Evolutionary conservation across 2,329 filamentous ascomycete genomes (phyloP).

Genomic region (Rhexocercosporidium sp.): DNA sequence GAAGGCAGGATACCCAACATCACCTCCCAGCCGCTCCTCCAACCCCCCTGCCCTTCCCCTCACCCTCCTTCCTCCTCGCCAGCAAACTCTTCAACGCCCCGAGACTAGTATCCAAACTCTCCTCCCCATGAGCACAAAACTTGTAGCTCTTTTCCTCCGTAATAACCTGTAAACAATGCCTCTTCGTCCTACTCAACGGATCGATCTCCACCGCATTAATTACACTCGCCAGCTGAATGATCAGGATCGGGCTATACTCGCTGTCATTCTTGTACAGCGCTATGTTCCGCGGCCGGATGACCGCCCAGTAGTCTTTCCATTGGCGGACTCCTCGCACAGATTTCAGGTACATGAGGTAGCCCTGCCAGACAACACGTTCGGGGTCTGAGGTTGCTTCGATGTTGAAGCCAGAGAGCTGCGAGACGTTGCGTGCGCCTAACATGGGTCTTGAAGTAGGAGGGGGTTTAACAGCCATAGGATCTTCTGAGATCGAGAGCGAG

Average conservation of each 20-base stretch:
- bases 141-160: conserved; percentile 86
- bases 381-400: conserved; percentile 62
- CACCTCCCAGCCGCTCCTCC: not conserved
- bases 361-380: conserved; percentile 92
- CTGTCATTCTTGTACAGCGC: conserved; percentile 91
- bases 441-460: conserved; percentile 41
- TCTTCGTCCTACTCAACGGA: conserved; percentile 82
- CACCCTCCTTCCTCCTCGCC: conserved; percentile 66
- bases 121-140: conserved; percentile 80
- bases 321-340: conserved; percentile 83
- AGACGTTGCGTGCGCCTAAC: conserved; percentile 57
- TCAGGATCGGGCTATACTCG: conserved; percentile 86
- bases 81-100: conserved; percentile 90
- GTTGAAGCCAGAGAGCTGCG: conserved; percentile 64
- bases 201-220: conserved; percentile 94
- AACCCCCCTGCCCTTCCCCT: conserved; percentile 19
- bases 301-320: conserved; percentile 95
- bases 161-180: conserved; percentile 89
- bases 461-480: conserved; percentile 41
- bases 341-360: conserved; percentile 84
- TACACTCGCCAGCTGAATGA: conserved; percentile 78
- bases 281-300: conserved; percentile 82
- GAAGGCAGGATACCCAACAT: not conserved
- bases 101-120: conserved; percentile 80
- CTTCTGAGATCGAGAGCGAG: conserved; percentile 39